Evolutionary conservation across 345 rosid genomes (phyloP), one percentile per base, ranked within the genome.

Genomic region (Gossypium arboreum): DNA sequence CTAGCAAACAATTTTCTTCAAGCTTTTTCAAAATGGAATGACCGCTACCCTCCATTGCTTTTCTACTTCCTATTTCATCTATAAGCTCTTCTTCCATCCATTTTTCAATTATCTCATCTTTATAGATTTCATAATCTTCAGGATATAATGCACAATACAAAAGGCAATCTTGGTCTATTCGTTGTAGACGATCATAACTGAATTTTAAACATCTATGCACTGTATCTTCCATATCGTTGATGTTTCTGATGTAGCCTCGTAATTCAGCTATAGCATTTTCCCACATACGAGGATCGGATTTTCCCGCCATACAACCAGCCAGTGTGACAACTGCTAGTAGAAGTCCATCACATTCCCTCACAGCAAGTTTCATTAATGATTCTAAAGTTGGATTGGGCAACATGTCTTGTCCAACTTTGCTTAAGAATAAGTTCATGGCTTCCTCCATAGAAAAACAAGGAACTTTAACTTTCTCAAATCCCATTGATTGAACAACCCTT

Each of bases 1-100:
- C 77, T 29, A 85, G 20, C 71, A 80, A 57, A 34, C 78, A 55
- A 0, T 71, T 74, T 0, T 72, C 62, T 72, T 59, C 78, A 10
- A 85, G 75, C 29, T 63, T 77, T 9, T 41, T 41, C 3, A 83
- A 61, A n/a, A 79, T 51, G 1, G 47, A 2, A 39, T 75, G 56
- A 2, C 81, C 84, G 17, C 12, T 5, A 5, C 58, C 25, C 1
- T 18, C 2, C 77, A 59, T 27, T 22, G 60, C 55, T 54, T 71
- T 15, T 27, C 76, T 70, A 1, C 68, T 82, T 1, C 10, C 60
- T 76, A 15, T 15, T 25, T 24, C 79, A n/a, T 55, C 55, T 12
- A 83, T 12, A 10, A 27, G 29, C 29, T 3, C 29, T 27, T 27
- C 29, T 27, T 27, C 29, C 29, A 27, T 27, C 29, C 29, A 27